A percentile compares a stretch with the other conserved stretches of the same genome.
These are phyloP conservation scores for Penicillium paneum DNA, from an alignment of 2,329 filamentous ascomycete genomes.

Conservation along the genomic window DNA sequence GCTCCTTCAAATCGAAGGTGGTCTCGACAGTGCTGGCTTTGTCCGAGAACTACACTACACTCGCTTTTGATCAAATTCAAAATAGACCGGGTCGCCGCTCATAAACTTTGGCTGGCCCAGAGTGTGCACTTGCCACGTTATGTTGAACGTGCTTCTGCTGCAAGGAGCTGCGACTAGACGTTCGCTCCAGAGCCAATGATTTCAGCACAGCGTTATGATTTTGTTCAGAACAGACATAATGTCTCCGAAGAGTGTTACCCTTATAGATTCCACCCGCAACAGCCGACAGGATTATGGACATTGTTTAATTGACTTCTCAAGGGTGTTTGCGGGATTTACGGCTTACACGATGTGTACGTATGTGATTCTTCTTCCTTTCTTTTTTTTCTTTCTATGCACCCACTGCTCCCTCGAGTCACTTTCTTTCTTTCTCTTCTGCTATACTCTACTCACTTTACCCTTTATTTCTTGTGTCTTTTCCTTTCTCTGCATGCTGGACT, in stretches of 20 bases:
- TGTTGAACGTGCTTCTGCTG: neutral
- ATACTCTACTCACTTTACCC: neutral
- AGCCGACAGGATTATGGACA: neutral
- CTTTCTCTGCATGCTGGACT: constrained; percentile 3
- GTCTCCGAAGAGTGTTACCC: neutral
- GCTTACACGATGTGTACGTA: constrained; percentile 7
- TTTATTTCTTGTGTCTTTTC: neutral
- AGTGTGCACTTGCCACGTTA: neutral
- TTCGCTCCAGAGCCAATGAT: neutral
- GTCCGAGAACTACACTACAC: neutral
- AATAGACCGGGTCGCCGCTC: neutral
- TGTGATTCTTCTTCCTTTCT: neutral
- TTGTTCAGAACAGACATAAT: neutral
- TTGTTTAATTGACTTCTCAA: neutral
- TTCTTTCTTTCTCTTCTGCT: neutral
- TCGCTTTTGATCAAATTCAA: neutral
- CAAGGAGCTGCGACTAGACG: neutral
- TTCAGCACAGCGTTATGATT: neutral
- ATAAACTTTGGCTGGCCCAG: constrained; percentile 10
- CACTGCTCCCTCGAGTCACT: neutral
- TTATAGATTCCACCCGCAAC: neutral
- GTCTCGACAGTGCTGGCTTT: neutral
- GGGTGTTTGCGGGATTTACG: neutral
- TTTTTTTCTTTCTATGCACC: neutral
- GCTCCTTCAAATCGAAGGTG: neutral